phyloP scores from a whole-genome alignment of 805 yeast species.

The Tanozyma kutaoensis region DNA sequence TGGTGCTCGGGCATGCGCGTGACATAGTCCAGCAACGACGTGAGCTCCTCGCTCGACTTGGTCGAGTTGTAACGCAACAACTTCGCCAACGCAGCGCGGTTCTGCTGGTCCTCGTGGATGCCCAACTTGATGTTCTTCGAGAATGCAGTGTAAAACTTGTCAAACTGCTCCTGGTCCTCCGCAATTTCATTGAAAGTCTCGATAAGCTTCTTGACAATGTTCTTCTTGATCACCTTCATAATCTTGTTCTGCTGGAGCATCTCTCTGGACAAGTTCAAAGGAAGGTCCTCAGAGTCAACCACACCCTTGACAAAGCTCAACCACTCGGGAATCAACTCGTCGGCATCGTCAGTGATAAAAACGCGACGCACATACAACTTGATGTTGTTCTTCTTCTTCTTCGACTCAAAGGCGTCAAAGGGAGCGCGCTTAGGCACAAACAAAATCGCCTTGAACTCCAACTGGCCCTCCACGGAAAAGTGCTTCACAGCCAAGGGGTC shows the following conservation, averaged over 20 bases:
- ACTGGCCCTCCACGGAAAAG: constrained; percentile 99
- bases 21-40: constrained; percentile 92
- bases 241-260: constrained; percentile 99
- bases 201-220: constrained; percentile 94
- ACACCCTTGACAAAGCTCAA: constrained; percentile 95
- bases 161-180: constrained; percentile 97
- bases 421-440: constrained; percentile 99
- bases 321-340: constrained; percentile 99
- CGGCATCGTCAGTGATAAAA: constrained; percentile 99
- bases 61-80: constrained; percentile 95
- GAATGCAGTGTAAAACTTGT: constrained; percentile 96
- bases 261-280: constrained; percentile 99
- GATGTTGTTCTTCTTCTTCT: constrained; percentile 98
- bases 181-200: constrained; percentile 99
- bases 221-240: constrained; percentile 97
- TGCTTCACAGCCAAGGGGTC: constrained; percentile 99
- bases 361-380: constrained; percentile 98
- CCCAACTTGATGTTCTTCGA: constrained; percentile 97
- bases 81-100: constrained; percentile 92
- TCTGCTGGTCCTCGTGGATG: constrained; percentile 97
- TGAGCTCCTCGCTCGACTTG: constrained; percentile 85
- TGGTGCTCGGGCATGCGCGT: constrained; percentile 99
- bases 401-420: constrained; percentile 92
- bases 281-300: constrained; percentile 98
- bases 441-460: constrained; percentile 96